Percentiles rank a stretch among this genome's conserved stretches.
These are phyloP conservation scores for Eucalyptus marginata DNA, from an alignment of 345 rosid species.

Conservation along the genomic window DNA sequence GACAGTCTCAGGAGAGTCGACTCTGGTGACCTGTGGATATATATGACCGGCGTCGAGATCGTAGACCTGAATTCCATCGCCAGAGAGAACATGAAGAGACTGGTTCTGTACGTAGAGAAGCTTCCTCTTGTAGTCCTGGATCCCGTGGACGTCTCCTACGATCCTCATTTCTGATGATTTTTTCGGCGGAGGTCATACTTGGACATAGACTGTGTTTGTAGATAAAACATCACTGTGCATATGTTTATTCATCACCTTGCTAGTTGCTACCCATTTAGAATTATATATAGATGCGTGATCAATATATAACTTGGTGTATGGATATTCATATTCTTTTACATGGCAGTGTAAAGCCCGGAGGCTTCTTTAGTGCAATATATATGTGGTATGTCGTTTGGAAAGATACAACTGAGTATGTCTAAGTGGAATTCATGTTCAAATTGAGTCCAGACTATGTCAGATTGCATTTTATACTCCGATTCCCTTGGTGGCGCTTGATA, in stretches of 20 bases:
- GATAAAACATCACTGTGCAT: neutral
- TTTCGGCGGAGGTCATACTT: neutral
- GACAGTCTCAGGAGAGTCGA: slow-evolving; percentile 63
- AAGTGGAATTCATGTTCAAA: too few species aligned
- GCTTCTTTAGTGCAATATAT: neutral
- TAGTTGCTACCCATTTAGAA: neutral
- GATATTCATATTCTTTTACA: neutral
- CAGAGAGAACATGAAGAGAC: slow-evolving; percentile 57
- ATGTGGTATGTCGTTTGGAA: too few species aligned
- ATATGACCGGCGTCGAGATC: neutral
- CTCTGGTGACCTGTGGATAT: slow-evolving; percentile 39
- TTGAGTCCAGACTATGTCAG: too few species aligned
- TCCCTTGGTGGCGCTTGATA: too few species aligned
- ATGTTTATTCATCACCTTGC: neutral
- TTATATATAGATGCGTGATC: neutral
- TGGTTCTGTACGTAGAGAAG: slow-evolving; percentile 47
- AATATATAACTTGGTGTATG: neutral
- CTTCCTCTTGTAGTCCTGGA: slow-evolving; percentile 47
- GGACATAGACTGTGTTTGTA: neutral
- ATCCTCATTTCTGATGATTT: slow-evolving; percentile 22
- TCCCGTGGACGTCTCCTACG: slow-evolving; percentile 22
- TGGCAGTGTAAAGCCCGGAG: neutral
- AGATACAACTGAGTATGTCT: too few species aligned
- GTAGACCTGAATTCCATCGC: slow-evolving; percentile 36
- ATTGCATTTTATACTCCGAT: too few species aligned